Evolutionary conservation across 164 flowering plant genomes (phyloP).

Genomic region (Aristolochia contorta): DNA sequence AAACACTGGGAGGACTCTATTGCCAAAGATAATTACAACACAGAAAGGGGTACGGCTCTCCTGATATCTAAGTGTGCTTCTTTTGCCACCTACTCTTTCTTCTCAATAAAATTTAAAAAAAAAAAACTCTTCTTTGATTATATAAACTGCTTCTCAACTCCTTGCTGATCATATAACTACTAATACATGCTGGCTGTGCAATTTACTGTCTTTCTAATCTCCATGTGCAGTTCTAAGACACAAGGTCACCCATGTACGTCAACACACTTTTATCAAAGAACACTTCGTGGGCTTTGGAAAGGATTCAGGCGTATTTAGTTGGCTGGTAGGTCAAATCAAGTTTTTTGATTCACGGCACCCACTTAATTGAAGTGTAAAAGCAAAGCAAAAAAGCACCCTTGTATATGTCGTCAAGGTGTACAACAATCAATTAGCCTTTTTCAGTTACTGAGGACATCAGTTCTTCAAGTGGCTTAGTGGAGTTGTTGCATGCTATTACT

Average conservation of each 20-base stretch:
- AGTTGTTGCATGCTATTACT: neutral
- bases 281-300: conserved; percentile 60
- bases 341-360: neutral
- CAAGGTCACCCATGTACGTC: conserved; percentile 62
- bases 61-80: neutral
- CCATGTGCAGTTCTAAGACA: conserved; percentile 41
- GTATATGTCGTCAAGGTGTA: neutral
- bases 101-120: neutral
- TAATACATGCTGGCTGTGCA: neutral
- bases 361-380: too few species aligned
- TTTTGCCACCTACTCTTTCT: neutral
- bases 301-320: conserved; percentile 29
- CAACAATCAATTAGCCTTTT: neutral
- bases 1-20: conserved; percentile 82
- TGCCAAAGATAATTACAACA: conserved; percentile 42
- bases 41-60: conserved; percentile 21
- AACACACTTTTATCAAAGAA: conserved; percentile 70
- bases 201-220: neutral
- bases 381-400: neutral
- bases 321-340: conserved; percentile 49
- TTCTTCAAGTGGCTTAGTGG: neutral
- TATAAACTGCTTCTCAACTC: neutral
- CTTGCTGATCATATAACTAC: neutral
- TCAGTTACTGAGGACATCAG: neutral
- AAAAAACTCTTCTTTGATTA: neutral